Evolutionary conservation across 441 rosid genomes (phyloP), one percentile per base, ranked within the genome.

Genomic region (Gossypium davidsonii): DNA sequence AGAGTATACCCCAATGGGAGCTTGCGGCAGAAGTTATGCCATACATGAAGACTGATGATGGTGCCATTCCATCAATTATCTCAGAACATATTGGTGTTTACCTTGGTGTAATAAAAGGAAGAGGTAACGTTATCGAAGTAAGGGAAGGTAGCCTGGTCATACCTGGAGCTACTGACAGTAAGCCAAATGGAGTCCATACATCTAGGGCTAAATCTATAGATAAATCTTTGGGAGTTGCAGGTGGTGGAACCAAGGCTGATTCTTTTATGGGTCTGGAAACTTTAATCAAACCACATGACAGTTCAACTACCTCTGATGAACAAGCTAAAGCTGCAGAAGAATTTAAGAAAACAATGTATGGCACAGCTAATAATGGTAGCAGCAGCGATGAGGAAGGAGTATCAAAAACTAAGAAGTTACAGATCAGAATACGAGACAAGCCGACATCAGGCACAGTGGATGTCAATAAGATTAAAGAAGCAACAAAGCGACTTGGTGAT

Each of bases 271-370:
- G 97, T 85, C 82, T 95, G 73, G 97, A 91, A 82, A 78, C 89
- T 65, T 89, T 93, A 26, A 79, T 80, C 31, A 88, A 87, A 78
- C 86, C 79, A 76, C 70, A 62, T 55, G 25, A 78, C 5, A 65
- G 81, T 72, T 78, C 88, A 48, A 77, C 81, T 71, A 79, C 83
- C 72, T 90, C 87, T 28, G 97, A 93, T 81, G 91, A 91, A 85
- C 98, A 95, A 67, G 93, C 92, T 21, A 95, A 90, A 79, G 99
- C 99, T 70, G 98, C 91, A 73, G 98, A 95, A 83, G 99, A 95
- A 79, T 95, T 95, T 82, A 95, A 93, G 91, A 95, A 91, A 74
- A 83, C 97, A 26, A 84, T 91, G 91, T 93, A 91, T 77, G 95
- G 96, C 58, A 78, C 82, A 52, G 81, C 90, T 76, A 85, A 76